A percentile compares a stretch with the other conserved stretches of the same genome.
Conservation (phyloP, 2,329 filamentous ascomycete genomes). For the Pseudofabraea citricarpa region DNA sequence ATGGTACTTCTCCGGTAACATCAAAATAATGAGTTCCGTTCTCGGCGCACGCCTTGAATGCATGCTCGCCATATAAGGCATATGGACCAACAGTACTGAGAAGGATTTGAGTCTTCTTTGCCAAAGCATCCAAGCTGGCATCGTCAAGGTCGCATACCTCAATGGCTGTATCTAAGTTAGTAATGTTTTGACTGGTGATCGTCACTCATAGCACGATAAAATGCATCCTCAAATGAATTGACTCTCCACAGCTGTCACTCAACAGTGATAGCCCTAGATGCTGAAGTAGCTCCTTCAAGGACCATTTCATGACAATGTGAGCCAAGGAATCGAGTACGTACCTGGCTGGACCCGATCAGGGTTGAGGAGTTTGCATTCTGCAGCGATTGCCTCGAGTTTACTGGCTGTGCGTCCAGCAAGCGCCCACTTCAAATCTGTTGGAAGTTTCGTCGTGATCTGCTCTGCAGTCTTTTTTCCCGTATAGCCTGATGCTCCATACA, state of each 20-base stretch:
- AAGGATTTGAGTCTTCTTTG: conserved; percentile 50
- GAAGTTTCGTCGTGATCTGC: conserved; percentile 65
- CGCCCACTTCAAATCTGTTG: conserved; percentile 81
- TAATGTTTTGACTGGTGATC: too few relatives aligned
- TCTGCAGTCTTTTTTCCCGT: conserved; percentile 75
- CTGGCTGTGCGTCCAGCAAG: conserved; percentile 74
- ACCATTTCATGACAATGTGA: too few relatives aligned
- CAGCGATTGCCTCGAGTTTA: conserved; percentile 67
- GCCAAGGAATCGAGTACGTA: conserved; percentile 34
- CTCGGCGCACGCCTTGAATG: conserved; percentile 57
- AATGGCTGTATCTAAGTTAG: conserved; percentile 39
- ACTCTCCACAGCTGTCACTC: too few relatives aligned
- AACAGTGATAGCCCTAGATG: too few relatives aligned
- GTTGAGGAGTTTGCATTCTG: conserved; percentile 62
- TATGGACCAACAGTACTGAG: conserved; percentile 59
- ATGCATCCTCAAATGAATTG: too few relatives aligned
- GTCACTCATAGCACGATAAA: too few relatives aligned
- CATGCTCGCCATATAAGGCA: conserved; percentile 48
- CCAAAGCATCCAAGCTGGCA: conserved; percentile 41
- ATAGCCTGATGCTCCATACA: conserved; percentile 72
- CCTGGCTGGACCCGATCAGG: conserved; percentile 67
- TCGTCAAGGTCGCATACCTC: conserved; percentile 47
- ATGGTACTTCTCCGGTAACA: conserved; percentile 56
- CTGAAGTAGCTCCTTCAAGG: too few relatives aligned
- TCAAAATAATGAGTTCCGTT: conserved; percentile 62